Base-by-base conservation (phyloP, 169 alveolate species). In the Cryptosporidium baileyi region DNA sequence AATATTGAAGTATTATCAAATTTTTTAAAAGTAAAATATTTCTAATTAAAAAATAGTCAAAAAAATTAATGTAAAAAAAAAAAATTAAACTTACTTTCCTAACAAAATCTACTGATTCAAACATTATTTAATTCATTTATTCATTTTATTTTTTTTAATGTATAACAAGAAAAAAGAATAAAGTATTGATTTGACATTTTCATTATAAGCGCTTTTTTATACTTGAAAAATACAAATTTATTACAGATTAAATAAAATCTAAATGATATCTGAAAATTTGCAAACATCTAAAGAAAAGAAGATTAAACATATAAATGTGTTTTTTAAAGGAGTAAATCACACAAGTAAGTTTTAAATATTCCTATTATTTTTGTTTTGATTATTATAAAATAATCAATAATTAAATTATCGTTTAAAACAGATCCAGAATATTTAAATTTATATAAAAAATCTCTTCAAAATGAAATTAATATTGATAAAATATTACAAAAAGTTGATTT, bases 271-370 rank as follows among this genome's bases (percentile, higher is more conserved):
- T n/a, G n/a, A n/a, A n/a, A n/a, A n/a, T n/a, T n/a, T n/a, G n/a
- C n/a, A n/a, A n/a, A n/a, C n/a, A n/a, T n/a, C n/a, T n/a, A n/a
- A n/a, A n/a, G n/a, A n/a, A n/a, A n/a, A n/a, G n/a, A 52, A 52
- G 0, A 0, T 52, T 13, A 15, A 43, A 43, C 9, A 15, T 30
- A 30, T 30, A 6, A 54, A 59, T 19, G 85, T 74, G 9, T 17
- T 4, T n/a, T 74, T 74, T 30, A 67, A 74, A 49, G 85, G 85
- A 13, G 8, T 57, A 2, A 38, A 41, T 3, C 43, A 38, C 11
- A 41, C 32, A 19, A 51, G 85, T 74, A 74, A 74, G 85, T 74
- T 74, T 8, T n/a, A n/a, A n/a, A n/a, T n/a, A 17, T 57, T 57
- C 32, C 0, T 2, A 6, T 22, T 30, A 1, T 22, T 24, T 4